Base-by-base conservation (phyloP, 1,139 yeast species). In the Komagataea norvegica region DNA sequence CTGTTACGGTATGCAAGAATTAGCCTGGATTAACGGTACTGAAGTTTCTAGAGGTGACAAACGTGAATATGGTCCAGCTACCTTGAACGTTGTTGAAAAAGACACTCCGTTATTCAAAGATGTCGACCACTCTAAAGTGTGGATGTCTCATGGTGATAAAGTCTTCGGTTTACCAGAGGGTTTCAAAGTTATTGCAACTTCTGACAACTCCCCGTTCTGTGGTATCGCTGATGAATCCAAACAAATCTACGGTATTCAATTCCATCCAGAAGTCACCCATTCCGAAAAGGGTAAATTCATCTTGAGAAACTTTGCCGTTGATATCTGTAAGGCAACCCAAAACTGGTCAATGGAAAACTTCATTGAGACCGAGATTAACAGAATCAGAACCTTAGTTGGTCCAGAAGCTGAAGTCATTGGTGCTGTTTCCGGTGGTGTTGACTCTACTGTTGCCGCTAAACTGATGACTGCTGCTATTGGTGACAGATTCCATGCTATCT, bases 111-210 rank as follows among this genome's bases (percentile, higher is more conserved):
- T 91, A 51, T 89, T 91, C 68, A 72, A 79, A 50, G 96, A 80
- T 44, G 86, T 93, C 54, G 94, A 87, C 65, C 82, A 89, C 68
- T 87, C 95, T 44, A 60, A 61, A 36, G 97, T 93, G 48, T 91
- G 99, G 99, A 91, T 91, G 99, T 89, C 97, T 32, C 99, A 91
- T 65, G 96, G 96, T 58, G 99, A 91, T 68, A 93, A 91, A 70
- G 74, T 91, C 57, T 81, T 80, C 55, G 86, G 89, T 37, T 74
- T 91, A 54, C 99, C 99, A 57, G 72, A 76, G 34, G 96, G 95
- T 26, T 91, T 77, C 75, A 78, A 81, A 63, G 77, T 84, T 45
- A 89, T 89, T 45, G 99, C 97, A 35, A 79, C 88, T 35, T 83
- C 96, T 35, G 85, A 74, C 51, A 91, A 91, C 75, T 89, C 97